Evolutionary conservation across 1,284 basidiomycete genomes (phyloP).

Genomic region (Taiwanofungus camphoratus): DNA sequence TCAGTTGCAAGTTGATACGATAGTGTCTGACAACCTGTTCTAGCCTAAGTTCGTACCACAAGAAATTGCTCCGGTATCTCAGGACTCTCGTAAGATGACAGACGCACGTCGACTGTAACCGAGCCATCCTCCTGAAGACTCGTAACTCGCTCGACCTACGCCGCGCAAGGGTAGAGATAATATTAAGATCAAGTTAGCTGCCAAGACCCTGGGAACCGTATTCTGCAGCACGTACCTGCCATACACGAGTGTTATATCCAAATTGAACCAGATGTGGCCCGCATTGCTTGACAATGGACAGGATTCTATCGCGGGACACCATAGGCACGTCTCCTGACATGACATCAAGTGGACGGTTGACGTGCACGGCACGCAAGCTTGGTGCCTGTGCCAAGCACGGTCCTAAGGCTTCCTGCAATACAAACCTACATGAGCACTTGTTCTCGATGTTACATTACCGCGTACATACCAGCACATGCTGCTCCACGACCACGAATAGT

Average conservation of each 20-base stretch:
- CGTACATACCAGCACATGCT: slow-evolving; percentile 40
- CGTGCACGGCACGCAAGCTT: slow-evolving; percentile 42
- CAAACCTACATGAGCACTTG: no score
- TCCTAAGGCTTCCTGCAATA: slow-evolving; percentile 32
- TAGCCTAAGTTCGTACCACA: slow-evolving; percentile 52
- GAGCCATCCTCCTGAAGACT: slow-evolving; percentile 31
- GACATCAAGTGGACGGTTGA: slow-evolving; percentile 42
- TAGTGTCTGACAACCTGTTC: no score
- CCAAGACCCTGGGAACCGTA: neutral
- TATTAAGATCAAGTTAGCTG: no score
- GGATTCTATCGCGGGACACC: slow-evolving; percentile 18
- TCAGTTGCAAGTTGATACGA: no score
- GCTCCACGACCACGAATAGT: slow-evolving; percentile 53
- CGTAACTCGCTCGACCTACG: slow-evolving; percentile 44
- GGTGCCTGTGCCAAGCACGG: slow-evolving; percentile 29
- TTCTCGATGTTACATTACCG: no score
- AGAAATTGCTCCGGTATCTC: slow-evolving; percentile 71
- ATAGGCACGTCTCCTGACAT: slow-evolving; percentile 22
- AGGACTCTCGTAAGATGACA: slow-evolving; percentile 53
- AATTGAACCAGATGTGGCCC: slow-evolving; percentile 28
- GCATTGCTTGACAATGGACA: slow-evolving; percentile 26
- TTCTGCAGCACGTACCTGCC: slow-evolving; percentile 34
- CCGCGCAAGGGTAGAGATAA: neutral
- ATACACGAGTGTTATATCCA: slow-evolving; percentile 37
- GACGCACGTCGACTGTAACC: slow-evolving; percentile 31